Evolutionary conservation across 768 basidiomycete genomes (phyloP), one percentile per base, ranked within the genome.

Genomic region (Boletus reticulatus): DNA sequence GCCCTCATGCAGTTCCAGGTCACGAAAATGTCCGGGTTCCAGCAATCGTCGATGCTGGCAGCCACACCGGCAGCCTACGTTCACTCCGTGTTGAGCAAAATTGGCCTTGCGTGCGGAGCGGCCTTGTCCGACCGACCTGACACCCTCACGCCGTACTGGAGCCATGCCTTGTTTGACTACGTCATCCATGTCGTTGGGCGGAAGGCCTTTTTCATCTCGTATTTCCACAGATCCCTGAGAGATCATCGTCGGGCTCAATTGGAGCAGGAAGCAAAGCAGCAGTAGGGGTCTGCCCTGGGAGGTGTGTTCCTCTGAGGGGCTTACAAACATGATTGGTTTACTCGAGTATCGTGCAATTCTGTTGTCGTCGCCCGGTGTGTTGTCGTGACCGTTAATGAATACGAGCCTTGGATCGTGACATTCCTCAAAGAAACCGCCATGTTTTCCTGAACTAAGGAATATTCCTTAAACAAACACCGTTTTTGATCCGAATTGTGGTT

Each of bases 21-120:
- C 11, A 94, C 95, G 17, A 91, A 93, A 66, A 87, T 99, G 74
- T 94, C 92, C 42, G 97, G 94, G 72, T 95, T 98, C 64, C 85
- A 92, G 55, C 83, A 78, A 57, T 57, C 92, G 2, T 84, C 84
- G 24, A 63, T 79, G 24, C 67, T 92, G 53, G 82, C 91, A 24
- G 96, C 97, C 2, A 84, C 81, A 1, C 85, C 96, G 3, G 75
- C 75, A 29, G 70, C 79, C 0, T 98, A 85, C 64, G 97, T 98
- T 41, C 80, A 81, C 32, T 79, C 91, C 6, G 88, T 85, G 10
- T 80, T 98, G 48, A 72, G 79, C 6, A 89, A 92, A 64, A 79
- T 94, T 56, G 89, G 89, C 6, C 73, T 89, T 16, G 73, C 84
- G 0, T 88, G 92, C 54, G 94, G 94, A 42, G 91, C 92, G n/a